Evolutionary conservation across 1,139 yeast species (phyloP).

Genomic region (Saccharomyces pastorianus): DNA sequence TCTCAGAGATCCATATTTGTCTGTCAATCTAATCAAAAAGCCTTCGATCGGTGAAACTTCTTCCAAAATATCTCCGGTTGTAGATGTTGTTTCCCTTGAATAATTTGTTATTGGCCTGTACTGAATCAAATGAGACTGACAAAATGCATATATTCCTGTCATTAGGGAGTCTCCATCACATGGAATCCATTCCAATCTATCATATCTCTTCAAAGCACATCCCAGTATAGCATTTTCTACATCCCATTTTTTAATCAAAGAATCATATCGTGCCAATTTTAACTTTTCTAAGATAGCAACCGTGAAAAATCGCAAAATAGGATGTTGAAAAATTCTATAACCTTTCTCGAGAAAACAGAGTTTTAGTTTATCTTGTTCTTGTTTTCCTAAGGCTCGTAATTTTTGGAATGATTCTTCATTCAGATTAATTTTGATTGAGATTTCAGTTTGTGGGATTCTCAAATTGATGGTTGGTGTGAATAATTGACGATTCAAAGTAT

Average conservation of each 20-base stretch:
- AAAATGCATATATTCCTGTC: slow-evolving; percentile 6
- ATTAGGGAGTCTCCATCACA: slow-evolving; percentile 32
- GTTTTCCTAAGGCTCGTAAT: slow-evolving; percentile 10
- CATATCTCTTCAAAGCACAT: slow-evolving; percentile 57
- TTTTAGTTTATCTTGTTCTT: slow-evolving; percentile 18
- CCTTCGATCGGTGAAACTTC: slow-evolving; percentile 78
- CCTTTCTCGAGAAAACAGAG: slow-evolving; percentile 11
- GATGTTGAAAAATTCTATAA: slow-evolving; percentile 12
- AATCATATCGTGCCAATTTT: slow-evolving; percentile 15
- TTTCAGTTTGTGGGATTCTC: slow-evolving; percentile 45
- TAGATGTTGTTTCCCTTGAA: slow-evolving; percentile 31
- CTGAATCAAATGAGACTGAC: slow-evolving; percentile 13
- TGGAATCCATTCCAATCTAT: slow-evolving; percentile 66
- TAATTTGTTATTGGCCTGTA: slow-evolving; percentile 42
- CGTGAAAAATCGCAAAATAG: slow-evolving; percentile 14
- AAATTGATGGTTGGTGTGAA: slow-evolving; percentile 31
- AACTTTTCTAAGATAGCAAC: slow-evolving; percentile 15
- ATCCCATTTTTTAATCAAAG: slow-evolving; percentile 17
- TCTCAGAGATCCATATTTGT: slow-evolving; percentile 41
- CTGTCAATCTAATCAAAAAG: slow-evolving; percentile 52
- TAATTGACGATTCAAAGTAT: slow-evolving; percentile 31
- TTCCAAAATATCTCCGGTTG: slow-evolving; percentile 13
- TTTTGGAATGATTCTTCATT: slow-evolving; percentile 25
- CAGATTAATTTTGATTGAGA: slow-evolving; percentile 38
- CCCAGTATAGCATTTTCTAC: slow-evolving; percentile 35